These are phyloP conservation scores for Chionographis japonica DNA, from an alignment of 106 monocot genomes.

Conservation along the genomic window DNA sequence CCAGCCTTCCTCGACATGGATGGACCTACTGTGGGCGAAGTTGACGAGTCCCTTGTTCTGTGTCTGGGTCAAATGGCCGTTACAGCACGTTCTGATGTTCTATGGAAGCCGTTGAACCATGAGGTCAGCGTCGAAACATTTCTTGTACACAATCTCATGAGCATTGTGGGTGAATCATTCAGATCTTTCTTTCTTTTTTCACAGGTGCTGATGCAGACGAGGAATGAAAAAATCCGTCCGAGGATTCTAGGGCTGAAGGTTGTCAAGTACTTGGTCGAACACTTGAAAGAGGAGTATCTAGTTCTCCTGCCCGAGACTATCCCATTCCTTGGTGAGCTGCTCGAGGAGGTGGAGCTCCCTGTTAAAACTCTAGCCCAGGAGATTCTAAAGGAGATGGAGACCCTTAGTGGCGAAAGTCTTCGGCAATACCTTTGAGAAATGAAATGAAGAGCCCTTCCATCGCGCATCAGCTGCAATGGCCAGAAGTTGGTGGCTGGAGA, in stretches of 20 bases:
- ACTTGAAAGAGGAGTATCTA: slow-evolving; percentile 89
- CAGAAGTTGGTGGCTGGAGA: too few relatives aligned
- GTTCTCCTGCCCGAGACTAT: slow-evolving; percentile 76
- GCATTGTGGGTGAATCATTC: neutral
- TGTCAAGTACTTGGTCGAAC: slow-evolving; percentile 64
- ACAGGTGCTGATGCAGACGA: slow-evolving; percentile 94
- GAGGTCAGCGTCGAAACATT: slow-evolving; percentile 41
- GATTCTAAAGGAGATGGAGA: slow-evolving; percentile 78
- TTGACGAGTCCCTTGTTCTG: slow-evolving; percentile 71
- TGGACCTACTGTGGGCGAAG: slow-evolving; percentile 57
- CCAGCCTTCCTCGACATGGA: slow-evolving; percentile 28
- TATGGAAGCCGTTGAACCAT: slow-evolving; percentile 95
- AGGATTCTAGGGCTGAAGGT: slow-evolving; percentile 72
- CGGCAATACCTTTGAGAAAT: slow-evolving; percentile 54
- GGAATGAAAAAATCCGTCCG: slow-evolving; percentile 67
- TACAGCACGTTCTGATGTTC: slow-evolving; percentile 76
- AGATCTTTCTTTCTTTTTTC: neutral
- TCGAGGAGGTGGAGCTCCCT: slow-evolving; percentile 77
- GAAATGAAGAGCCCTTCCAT: neutral
- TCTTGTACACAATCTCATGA: neutral
- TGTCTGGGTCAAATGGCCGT: slow-evolving; percentile 98
- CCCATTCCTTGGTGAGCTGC: slow-evolving; percentile 84
- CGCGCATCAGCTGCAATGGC: too few relatives aligned
- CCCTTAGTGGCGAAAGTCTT: slow-evolving; percentile 83
- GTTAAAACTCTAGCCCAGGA: slow-evolving; percentile 78